These are phyloP conservation scores for Exidia glandulosa DNA, from an alignment of 768 basidiomycete genomes.

Conservation along the genomic window DNA sequence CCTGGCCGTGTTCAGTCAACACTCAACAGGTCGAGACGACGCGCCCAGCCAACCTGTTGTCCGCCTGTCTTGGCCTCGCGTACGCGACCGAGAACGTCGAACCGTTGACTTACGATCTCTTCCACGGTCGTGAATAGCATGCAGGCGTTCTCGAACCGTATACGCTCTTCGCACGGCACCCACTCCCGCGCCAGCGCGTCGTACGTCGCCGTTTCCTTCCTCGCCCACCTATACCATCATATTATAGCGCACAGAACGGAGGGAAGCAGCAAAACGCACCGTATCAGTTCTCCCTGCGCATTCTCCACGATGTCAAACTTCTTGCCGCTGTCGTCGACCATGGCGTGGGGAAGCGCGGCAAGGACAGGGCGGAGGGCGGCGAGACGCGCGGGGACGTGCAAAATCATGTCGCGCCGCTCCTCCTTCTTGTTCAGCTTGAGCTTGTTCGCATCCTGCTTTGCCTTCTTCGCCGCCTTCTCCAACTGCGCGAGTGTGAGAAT, in stretches of 20 bases:
- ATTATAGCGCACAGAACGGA: too few relatives aligned
- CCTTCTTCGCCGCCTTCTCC: neutral
- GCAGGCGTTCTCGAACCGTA: neutral
- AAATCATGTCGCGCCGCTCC: neutral
- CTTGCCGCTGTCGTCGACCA: neutral
- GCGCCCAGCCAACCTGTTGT: neutral
- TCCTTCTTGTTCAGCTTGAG: neutral
- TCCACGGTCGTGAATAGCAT: neutral
- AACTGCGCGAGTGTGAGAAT: neutral
- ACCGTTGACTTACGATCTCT: neutral
- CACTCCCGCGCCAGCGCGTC: neutral
- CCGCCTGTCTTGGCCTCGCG: neutral
- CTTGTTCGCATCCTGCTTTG: neutral
- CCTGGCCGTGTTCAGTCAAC: too few relatives aligned
- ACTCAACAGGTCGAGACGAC: too few relatives aligned
- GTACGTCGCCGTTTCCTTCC: neutral
- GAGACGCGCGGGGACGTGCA: neutral
- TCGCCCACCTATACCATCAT: too few relatives aligned
- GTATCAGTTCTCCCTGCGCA: neutral
- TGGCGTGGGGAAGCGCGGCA: neutral
- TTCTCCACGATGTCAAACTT: neutral
- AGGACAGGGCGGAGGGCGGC: neutral
- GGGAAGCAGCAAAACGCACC: too few relatives aligned
- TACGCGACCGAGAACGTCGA: neutral
- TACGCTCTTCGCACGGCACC: neutral